Base-by-base conservation (phyloP, 345 rosid genomes). In the Syzygium aqueum region DNA sequence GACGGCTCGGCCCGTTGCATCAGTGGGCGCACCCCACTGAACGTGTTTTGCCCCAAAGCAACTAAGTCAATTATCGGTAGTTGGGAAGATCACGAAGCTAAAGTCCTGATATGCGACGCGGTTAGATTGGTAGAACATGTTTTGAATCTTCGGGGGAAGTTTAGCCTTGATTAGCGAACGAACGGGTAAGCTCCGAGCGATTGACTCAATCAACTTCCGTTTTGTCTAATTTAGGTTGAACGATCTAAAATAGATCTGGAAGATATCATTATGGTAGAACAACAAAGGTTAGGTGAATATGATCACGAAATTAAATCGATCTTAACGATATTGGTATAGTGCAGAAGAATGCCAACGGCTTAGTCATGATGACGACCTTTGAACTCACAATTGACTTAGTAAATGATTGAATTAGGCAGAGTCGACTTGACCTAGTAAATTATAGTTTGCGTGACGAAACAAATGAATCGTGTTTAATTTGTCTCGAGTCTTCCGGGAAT, bases 281-380 rank as follows among this genome's bases (percentile, higher is more conserved):
- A 5, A 73, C 82, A 73, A 33, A 5, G 14, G 49, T 17, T 33
- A 9, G 23, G 78, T 33, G 40, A 16, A 30, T 8, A 65, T 65
- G 7, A 30, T 65, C 23, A 3, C 19, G 23, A 65, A 30, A 30
- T 30, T 30, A 65, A 19, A 8, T 5, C 2, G 6, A 30, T 65
- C 0, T 65, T 16, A 16, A 65, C 2, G 0, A 33, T 22, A 10
- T 8, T 0, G 4, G 49, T 4, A 1, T 30, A 8, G 78, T 30
- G 8, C 1, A 0, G 13, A 4, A 73, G 27, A 73, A 43, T 73
- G 49, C 25, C 23, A 11, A 9, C 37, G 82, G 80, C 16, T 37
- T 2, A 11, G 49, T 33, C 7, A 37, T 73, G 37, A 37, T 25
- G 10, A 37, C 12, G 25, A 19, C 49, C 14, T 73, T 73, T 73